These are phyloP conservation scores for Lepiota venenata DNA, from an alignment of 768 basidiomycete genomes.

Conservation along the genomic window DNA sequence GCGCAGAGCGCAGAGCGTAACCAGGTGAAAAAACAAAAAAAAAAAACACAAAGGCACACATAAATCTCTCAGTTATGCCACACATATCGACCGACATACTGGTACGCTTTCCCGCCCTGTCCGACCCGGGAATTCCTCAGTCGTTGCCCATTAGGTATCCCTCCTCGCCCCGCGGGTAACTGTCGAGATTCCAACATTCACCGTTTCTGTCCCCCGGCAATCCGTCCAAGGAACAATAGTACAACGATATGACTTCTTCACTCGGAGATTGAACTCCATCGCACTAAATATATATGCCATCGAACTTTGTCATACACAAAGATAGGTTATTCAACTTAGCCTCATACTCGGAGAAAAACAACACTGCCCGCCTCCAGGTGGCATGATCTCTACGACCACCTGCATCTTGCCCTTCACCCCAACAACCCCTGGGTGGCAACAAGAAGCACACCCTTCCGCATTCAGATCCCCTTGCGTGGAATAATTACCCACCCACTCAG, in stretches of 20 bases:
- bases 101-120: too few species aligned
- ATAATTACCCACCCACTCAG: neutral
- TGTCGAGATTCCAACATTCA: too few species aligned
- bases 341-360: neutral
- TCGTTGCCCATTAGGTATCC: too few species aligned
- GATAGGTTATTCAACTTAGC: conserved; percentile 4
- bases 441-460: neutral
- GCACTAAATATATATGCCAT: neutral
- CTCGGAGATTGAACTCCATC: neutral
- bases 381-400: neutral
- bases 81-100: too few species aligned
- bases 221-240: neutral
- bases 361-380: too few species aligned
- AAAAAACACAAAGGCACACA: too few species aligned
- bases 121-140: too few species aligned
- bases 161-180: too few species aligned
- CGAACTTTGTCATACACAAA: neutral
- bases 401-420: neutral
- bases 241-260: conserved; percentile 1
- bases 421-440: neutral
- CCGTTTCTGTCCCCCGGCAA: too few species aligned
- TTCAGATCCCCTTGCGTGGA: neutral
- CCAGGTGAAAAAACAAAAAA: too few species aligned
- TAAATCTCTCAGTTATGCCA: too few species aligned
- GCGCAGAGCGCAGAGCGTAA: too few species aligned